These are phyloP conservation scores for Carnegiea gigantea DNA, from an alignment of 179 eudicot species.

Conservation along the genomic window DNA sequence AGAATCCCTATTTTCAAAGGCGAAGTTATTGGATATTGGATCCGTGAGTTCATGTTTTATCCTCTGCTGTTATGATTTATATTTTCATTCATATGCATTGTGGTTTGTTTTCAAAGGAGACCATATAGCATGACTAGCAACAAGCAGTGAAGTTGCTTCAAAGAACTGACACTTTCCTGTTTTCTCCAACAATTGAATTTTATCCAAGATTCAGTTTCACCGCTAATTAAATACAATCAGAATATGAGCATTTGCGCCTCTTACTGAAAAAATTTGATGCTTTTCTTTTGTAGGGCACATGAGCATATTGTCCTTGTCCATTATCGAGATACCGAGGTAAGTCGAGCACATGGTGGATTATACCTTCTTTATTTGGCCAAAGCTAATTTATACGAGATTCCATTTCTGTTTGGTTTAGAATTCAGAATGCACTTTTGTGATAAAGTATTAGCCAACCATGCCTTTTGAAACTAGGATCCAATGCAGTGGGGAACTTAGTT, in stretches of 20 bases:
- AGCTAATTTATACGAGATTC: neutral
- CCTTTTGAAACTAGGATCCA: neutral
- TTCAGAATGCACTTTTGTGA: neutral
- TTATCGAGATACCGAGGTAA: constrained; percentile 80
- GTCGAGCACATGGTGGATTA: constrained; percentile 20
- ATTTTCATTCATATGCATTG: constrained; percentile 1
- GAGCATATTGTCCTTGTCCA: constrained; percentile 98
- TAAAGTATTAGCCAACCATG: neutral
- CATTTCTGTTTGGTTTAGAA: neutral
- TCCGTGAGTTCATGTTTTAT: constrained; percentile 54
- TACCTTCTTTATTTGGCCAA: neutral
- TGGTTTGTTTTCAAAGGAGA: neutral
- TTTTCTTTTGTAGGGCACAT: constrained; percentile 51
- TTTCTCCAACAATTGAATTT: neutral
- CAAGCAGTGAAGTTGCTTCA: neutral
- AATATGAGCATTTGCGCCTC: neutral
- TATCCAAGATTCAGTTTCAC: neutral
- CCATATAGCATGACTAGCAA: neutral
- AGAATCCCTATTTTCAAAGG: constrained; percentile 73
- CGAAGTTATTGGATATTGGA: constrained; percentile 97
- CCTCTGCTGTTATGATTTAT: constrained; percentile 1
- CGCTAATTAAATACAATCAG: neutral
- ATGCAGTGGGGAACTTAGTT: too few species aligned
- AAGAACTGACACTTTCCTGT: neutral
- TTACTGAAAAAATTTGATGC: constrained; percentile 14